Percentiles rank a stretch among this genome's conserved stretches.
Conservation (phyloP, 139 green algal genomes). For the Haematococcus lacustris region DNA sequence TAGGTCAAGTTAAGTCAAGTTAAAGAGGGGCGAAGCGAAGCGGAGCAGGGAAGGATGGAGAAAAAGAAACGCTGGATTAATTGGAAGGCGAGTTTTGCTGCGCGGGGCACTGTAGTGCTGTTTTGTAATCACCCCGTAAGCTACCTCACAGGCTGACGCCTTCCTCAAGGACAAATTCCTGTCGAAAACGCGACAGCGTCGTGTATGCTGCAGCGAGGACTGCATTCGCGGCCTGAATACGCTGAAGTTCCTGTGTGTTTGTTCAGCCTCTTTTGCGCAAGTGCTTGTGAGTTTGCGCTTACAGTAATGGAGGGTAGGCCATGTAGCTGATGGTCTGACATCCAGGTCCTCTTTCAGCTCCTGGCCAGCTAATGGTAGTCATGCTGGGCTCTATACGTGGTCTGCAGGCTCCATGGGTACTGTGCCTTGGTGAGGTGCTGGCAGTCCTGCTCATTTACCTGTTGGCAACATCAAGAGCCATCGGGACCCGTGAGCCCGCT, state of each 20-base stretch:
- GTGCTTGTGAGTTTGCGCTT: slow-evolving; percentile 12
- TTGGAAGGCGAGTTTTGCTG: background rate
- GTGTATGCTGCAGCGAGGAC: background rate
- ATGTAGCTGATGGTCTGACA: background rate
- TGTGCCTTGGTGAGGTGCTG: slow-evolving; percentile 34
- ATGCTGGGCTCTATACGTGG: background rate
- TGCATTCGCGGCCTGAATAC: slow-evolving; percentile 19
- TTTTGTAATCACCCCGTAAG: too few relatives aligned
- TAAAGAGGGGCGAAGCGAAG: background rate
- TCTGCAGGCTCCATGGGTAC: slow-evolving; percentile 44
- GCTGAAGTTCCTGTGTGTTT: slow-evolving; percentile 22
- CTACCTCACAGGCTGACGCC: slow-evolving; percentile 10
- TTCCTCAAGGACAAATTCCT: slow-evolving; percentile 25
- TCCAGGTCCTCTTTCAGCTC: background rate
- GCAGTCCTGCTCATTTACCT: slow-evolving; percentile 40
- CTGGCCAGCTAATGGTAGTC: background rate
- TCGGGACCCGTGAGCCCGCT: slow-evolving; percentile 18
- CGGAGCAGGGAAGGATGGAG: background rate
- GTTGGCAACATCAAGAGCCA: slow-evolving; percentile 15
- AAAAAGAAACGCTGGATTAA: background rate
- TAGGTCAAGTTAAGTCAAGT: too few relatives aligned
- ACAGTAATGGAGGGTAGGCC: background rate
- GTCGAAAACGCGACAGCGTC: background rate
- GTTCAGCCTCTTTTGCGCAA: slow-evolving; percentile 22
- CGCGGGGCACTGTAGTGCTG: background rate